These are phyloP conservation scores for Aspergillus tamarii DNA, from an alignment of 2,329 filamentous ascomycete species.

Conservation along the genomic window DNA sequence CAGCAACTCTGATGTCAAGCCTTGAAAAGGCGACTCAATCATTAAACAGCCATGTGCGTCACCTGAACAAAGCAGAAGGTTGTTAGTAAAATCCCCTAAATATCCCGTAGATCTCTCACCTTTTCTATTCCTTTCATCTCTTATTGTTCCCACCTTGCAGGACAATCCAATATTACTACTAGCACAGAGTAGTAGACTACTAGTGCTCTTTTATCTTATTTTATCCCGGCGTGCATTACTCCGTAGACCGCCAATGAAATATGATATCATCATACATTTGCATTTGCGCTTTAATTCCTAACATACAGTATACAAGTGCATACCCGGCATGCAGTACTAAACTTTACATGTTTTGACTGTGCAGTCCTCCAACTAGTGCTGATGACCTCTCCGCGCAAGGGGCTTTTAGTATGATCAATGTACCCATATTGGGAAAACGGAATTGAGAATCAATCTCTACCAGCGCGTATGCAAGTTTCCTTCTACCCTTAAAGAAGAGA, in stretches of 20 bases:
- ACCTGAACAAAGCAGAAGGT: background rate
- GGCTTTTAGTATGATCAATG: background rate
- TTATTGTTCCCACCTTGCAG: too few relatives aligned
- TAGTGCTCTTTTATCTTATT: background rate
- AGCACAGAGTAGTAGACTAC: too few relatives aligned
- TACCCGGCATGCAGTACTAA: background rate
- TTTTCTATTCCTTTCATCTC: too few relatives aligned
- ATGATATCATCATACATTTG: background rate
- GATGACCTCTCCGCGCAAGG: background rate
- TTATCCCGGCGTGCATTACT: background rate
- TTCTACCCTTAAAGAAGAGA: background rate
- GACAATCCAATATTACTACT: too few relatives aligned
- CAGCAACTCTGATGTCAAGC: background rate
- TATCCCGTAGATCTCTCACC: too few relatives aligned
- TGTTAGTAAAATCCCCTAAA: background rate
- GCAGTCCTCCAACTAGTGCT: background rate
- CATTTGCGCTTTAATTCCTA: background rate
- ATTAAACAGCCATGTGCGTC: too few relatives aligned
- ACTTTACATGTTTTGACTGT: background rate
- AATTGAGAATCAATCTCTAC: background rate
- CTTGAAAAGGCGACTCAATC: too few relatives aligned
- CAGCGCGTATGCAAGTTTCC: background rate
- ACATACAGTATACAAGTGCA: background rate
- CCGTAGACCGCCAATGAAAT: background rate
- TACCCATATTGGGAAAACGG: background rate